Evolutionary conservation across 306 rosid species (phyloP).

Genomic region (Lablab purpureus): DNA sequence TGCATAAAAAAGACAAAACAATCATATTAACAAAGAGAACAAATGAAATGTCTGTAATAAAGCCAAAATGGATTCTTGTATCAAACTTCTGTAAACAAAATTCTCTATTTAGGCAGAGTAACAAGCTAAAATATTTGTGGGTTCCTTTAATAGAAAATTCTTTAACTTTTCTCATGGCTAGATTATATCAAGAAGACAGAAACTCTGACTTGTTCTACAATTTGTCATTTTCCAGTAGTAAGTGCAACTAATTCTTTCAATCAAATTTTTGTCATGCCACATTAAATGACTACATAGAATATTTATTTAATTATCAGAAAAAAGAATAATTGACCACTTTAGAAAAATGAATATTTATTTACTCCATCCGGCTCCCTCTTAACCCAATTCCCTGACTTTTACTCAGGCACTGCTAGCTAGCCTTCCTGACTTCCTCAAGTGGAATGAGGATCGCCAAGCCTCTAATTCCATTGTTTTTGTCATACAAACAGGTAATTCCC

Average conservation of each 20-base stretch:
- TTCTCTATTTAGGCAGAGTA: neutral
- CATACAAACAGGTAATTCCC: neutral
- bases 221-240: neutral
- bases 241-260: neutral
- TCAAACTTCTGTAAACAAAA: neutral
- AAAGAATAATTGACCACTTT: neutral
- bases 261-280: neutral
- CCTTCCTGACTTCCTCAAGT: neutral
- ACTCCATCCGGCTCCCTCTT: neutral
- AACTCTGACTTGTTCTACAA: neutral
- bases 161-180: neutral
- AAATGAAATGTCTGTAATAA: conserved; percentile 7
- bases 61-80: neutral
- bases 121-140: neutral
- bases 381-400: neutral
- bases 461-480: neutral
- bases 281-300: neutral
- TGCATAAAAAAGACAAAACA: conserved; percentile 50
- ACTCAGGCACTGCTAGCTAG: neutral
- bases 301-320: conserved; percentile 2
- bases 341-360: too few relatives aligned
- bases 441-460: neutral
- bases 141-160: neutral
- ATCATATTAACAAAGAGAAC: conserved; percentile 31
- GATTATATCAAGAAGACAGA: neutral